These are phyloP conservation scores for Anthracocystis walkeri DNA, from an alignment of 1,284 basidiomycete species.

Conservation along the genomic window DNA sequence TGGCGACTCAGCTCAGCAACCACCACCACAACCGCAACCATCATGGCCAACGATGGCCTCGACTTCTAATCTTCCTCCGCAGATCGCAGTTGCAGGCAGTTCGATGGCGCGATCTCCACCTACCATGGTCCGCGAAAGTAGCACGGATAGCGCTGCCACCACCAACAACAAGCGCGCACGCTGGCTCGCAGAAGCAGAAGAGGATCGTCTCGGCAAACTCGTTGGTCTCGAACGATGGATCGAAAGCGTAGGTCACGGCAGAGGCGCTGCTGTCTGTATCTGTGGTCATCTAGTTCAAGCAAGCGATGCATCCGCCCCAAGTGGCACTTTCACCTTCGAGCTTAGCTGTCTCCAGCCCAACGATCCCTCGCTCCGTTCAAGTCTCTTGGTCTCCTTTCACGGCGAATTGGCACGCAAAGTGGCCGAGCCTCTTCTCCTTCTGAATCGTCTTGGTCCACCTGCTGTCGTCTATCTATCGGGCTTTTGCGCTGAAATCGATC, in stretches of 20 bases:
- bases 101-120: not conserved
- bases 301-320: not conserved
- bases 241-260: conserved; percentile 35
- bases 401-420: conserved; percentile 22
- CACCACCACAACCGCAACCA: not conserved
- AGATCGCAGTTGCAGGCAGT: not conserved
- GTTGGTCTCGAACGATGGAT: conserved; percentile 35
- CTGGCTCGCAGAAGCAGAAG: conserved; percentile 24
- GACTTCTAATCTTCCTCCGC: not conserved
- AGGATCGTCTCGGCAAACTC: conserved; percentile 43
- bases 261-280: conserved; percentile 47
- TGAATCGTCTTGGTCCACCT: conserved; percentile 27
- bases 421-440: conserved; percentile 24
- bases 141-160: not conserved
- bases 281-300: conserved; percentile 20
- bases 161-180: conserved; percentile 17
- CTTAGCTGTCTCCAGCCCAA: conserved; percentile 20
- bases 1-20: conserved; percentile 3
- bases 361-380: conserved; percentile 6
- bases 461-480: conserved; percentile 36
- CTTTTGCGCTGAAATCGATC: conserved; percentile 24
- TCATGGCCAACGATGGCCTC: too few relatives aligned
- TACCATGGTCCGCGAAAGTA: not conserved
- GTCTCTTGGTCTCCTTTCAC: conserved; percentile 11
- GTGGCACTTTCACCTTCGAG: conserved; percentile 2